These are phyloP conservation scores for Picocystis sp. DNA, from an alignment of 163 green algal species.

Conservation along the genomic window DNA sequence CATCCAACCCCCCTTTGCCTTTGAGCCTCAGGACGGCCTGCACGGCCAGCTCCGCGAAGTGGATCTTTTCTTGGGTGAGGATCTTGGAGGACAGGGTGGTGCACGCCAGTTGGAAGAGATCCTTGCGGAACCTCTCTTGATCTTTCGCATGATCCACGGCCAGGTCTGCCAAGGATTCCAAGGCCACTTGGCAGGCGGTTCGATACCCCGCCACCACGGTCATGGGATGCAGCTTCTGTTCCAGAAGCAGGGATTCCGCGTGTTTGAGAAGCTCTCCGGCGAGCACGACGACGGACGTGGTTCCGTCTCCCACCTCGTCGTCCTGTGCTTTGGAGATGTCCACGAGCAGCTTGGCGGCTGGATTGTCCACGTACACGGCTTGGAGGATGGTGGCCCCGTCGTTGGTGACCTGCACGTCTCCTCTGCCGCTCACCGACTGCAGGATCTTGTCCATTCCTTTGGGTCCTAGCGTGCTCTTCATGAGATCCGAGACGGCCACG, in stretches of 20 bases:
- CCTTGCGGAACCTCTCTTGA: constrained; percentile 31
- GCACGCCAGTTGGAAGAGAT: constrained; percentile 89
- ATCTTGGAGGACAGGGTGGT: constrained; percentile 96
- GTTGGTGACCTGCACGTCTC: constrained; percentile 90
- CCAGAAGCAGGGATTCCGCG: constrained; percentile 76
- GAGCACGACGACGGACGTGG: constrained; percentile 92
- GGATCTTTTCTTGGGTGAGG: constrained; percentile 69
- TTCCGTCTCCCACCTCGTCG: constrained; percentile 96
- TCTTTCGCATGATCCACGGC: constrained; percentile 53
- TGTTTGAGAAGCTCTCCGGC: constrained; percentile 90
- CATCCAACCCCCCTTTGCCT: constrained; percentile 66
- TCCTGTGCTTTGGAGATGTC: constrained; percentile 95
- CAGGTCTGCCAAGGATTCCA: constrained; percentile 34
- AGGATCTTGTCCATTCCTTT: constrained; percentile 99
- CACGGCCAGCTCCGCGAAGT: constrained; percentile 94
- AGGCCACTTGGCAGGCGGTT: constrained; percentile 49
- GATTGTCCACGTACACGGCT: constrained; percentile 95
- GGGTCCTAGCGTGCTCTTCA: constrained; percentile 93
- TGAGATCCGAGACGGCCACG: constrained; percentile 95
- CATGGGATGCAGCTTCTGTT: constrained; percentile 91
- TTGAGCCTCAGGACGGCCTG: constrained; percentile 83
- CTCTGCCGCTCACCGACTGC: constrained; percentile 65
- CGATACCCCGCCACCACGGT: constrained; percentile 77
- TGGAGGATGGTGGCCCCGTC: constrained; percentile 98
- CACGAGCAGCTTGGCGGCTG: constrained; percentile 70